Evolutionary conservation across 345 rosid genomes (phyloP), one percentile per base, ranked within the genome.

Genomic region (Streptanthus diversifolius): DNA sequence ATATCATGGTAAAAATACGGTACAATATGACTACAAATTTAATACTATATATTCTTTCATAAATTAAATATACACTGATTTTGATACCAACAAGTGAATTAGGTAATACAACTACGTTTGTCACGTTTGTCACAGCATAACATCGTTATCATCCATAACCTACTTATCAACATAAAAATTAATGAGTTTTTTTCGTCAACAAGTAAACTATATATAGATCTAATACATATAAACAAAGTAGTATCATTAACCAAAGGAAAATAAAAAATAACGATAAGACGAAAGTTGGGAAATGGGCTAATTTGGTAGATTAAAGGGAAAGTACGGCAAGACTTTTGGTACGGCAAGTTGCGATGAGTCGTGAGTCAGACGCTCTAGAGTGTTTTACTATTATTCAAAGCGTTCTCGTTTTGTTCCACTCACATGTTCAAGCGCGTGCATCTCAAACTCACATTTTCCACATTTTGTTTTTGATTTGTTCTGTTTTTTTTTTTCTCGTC

Each of bases 341-440:
- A 77, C 80, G 80, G 76, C 61, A 64, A 64, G 62, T 76, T 70
- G 75, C 13, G 56, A 48, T 55, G 71, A 70, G 76, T 76, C 80
- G 76, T 47, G 66, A 70, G 80, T 76, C 80, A 76, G 80, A 76
- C 76, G 36, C 63, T 71, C 80, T 77, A 71, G 80, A 71, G 63
- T 77, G 63, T 77, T 77, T 77, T 71, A 77, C 67, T 70, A 77
- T 55, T 76, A 47, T 53, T 37, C 41, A 19, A 25, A 18, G 60
- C 24, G 8, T 47, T 58, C 18, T 22, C 33, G 7, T 5, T 25
- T 27, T 9, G 7, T 1, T 17, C 35, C 52, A 63, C 58, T 61
- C 75, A 14, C 75, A 54, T 45, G 10, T 12, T 32, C 3, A 27
- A 3, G 43, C 53, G 66, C 58, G 74, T 68, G 73, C 1, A 18